These are phyloP conservation scores for Penicillium argentinense DNA, from an alignment of 495 filamentous ascomycete genomes.

Conservation along the genomic window DNA sequence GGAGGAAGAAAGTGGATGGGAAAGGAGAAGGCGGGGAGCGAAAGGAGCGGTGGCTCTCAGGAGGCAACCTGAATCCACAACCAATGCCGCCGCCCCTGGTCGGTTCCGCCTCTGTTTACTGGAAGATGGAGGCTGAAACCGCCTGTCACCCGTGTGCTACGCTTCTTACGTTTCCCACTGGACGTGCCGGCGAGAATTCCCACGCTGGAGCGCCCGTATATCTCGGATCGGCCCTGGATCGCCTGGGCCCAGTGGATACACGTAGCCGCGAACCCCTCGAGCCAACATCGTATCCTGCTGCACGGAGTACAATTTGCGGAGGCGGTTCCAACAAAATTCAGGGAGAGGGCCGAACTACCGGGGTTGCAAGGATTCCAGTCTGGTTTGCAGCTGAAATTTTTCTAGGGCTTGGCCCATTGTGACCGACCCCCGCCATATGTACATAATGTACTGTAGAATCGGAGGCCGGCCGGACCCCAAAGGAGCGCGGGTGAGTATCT, in stretches of 20 bases:
- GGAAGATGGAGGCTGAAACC: not conserved
- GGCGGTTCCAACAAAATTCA: too few species aligned
- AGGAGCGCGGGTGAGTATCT: too few species aligned
- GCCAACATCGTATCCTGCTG: too few species aligned
- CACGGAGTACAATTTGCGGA: too few species aligned
- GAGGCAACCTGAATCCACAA: constrained; percentile 25
- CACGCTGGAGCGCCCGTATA: not conserved
- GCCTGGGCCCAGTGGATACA: constrained; percentile 2
- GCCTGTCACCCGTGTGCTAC: not conserved
- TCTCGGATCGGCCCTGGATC: constrained; percentile 6
- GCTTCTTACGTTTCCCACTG: not conserved
- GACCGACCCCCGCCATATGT: too few species aligned
- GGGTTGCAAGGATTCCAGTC: too few species aligned
- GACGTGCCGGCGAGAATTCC: not conserved
- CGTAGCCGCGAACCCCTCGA: constrained; percentile 1
- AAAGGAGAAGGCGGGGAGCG: constrained; percentile 30
- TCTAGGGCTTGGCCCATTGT: too few species aligned
- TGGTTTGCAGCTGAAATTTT: too few species aligned
- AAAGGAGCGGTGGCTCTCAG: constrained; percentile 41
- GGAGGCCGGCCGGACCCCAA: too few species aligned
- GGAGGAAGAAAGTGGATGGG: constrained; percentile 16
- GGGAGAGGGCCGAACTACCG: too few species aligned
- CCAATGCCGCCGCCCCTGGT: not conserved
- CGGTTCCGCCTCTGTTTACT: constrained; percentile 4
- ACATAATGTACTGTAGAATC: too few species aligned